Percentiles rank a stretch among this genome's conserved stretches.
phyloP scores from a whole-genome alignment of 306 rosid species.

The Sesbania bispinosa region DNA sequence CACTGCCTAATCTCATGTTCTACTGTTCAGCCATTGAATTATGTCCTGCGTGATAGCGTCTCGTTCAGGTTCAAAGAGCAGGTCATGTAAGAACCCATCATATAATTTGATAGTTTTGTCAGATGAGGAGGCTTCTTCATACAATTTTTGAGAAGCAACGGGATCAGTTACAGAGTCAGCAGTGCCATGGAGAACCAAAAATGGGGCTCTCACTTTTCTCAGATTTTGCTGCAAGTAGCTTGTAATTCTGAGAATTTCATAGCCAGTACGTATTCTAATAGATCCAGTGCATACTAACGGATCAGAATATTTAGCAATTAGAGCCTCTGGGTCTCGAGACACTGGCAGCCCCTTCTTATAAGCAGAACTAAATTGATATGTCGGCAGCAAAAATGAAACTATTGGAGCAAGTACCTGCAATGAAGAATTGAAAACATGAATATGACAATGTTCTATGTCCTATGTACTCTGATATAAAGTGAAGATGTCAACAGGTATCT shows the following conservation, averaged over 20 bases:
- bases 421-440: background rate
- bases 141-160: constrained; percentile 53
- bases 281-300: constrained; percentile 73
- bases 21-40: constrained; percentile 60
- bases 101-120: constrained; percentile 70
- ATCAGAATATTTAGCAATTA: constrained; percentile 78
- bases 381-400: constrained; percentile 56
- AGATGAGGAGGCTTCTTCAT: constrained; percentile 62
- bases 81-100: constrained; percentile 66
- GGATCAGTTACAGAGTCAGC: constrained; percentile 82
- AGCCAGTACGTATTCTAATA: constrained; percentile 66
- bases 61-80: constrained; percentile 76
- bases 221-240: constrained; percentile 64
- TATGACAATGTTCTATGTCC: background rate
- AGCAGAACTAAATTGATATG: constrained; percentile 59
- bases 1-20: constrained; percentile 36
- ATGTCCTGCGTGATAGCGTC: constrained; percentile 50
- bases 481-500: background rate
- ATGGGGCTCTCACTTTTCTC: constrained; percentile 55
- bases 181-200: constrained; percentile 77
- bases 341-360: constrained; percentile 52
- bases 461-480: background rate
- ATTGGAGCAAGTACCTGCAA: constrained; percentile 70
- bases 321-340: constrained; percentile 72
- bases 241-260: constrained; percentile 65